Conservation (phyloP, 2,329 filamentous ascomycete species). For the Hypoxylon sp. region DNA sequence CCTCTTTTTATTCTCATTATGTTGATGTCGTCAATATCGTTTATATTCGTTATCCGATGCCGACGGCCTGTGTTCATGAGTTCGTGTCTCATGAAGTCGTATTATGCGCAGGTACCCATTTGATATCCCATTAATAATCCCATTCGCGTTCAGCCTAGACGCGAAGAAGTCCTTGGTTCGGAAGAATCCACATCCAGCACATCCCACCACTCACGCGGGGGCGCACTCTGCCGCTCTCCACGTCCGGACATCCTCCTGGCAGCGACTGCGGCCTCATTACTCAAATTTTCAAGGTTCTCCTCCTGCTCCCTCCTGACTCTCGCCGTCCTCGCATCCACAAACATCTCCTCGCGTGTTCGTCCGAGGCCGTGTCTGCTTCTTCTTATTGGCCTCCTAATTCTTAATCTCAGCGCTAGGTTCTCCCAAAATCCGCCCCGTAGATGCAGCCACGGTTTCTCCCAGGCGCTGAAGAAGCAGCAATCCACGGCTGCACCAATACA, state of each 20-base stretch:
- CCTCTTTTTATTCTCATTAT: conserved; percentile 1
- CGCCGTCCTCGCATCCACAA: conserved; percentile 65
- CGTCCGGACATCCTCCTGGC: conserved; percentile 30
- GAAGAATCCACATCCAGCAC: conserved; percentile 47
- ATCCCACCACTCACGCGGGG: conserved; percentile 60
- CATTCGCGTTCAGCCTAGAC: background rate
- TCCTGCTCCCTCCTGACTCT: conserved; percentile 65
- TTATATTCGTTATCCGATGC: conserved; percentile 6
- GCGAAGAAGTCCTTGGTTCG: background rate
- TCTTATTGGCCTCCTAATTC: conserved; percentile 29
- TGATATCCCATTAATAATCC: background rate
- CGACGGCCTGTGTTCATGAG: background rate
- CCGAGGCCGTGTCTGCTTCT: conserved; percentile 53
- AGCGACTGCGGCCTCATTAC: conserved; percentile 36
- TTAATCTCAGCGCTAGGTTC: conserved; percentile 48
- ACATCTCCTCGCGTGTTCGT: conserved; percentile 67
- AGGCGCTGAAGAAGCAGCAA: conserved; percentile 75
- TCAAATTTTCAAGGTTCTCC: conserved; percentile 57
- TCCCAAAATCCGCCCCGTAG: conserved; percentile 59
- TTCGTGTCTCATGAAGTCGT: conserved; percentile 3
- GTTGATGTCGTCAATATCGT: conserved; percentile 1
- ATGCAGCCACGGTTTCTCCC: conserved; percentile 80
- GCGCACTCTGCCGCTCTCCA: background rate
- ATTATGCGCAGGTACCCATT: background rate
- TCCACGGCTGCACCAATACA: conserved; percentile 78